Conservation (phyloP, 805 yeast genomes). For the Myxozyma nipponensis region DNA sequence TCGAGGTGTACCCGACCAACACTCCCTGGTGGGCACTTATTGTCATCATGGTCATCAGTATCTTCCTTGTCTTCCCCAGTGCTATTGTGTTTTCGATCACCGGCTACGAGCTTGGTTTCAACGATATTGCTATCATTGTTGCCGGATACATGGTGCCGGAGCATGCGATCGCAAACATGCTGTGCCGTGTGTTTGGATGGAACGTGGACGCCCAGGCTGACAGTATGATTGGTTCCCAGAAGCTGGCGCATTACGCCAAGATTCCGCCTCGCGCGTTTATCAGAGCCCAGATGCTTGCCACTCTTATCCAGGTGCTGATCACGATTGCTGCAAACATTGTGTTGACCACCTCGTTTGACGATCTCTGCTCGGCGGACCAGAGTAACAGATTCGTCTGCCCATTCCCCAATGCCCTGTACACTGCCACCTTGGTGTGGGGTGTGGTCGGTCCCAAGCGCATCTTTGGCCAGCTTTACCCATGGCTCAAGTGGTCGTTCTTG, state of each 20-base stretch:
- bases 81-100: slow-evolving; percentile 62
- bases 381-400: slow-evolving; percentile 44
- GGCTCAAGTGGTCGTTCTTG: slow-evolving; percentile 25
- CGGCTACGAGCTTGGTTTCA: slow-evolving; percentile 56
- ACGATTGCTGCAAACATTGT: slow-evolving; percentile 1
- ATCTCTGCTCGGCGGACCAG: slow-evolving; percentile 40
- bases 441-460: slow-evolving; percentile 55
- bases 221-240: slow-evolving; percentile 25
- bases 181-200: slow-evolving; percentile 8
- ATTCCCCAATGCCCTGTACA: slow-evolving; percentile 42
- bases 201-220: slow-evolving; percentile 9
- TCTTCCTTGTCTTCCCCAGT: slow-evolving; percentile 58
- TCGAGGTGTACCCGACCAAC: slow-evolving; percentile 44
- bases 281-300: slow-evolving; percentile 50
- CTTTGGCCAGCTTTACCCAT: slow-evolving; percentile 28
- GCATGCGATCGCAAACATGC: slow-evolving; percentile 8
- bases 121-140: slow-evolving; percentile 59
- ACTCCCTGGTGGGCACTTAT: slow-evolving; percentile 63
- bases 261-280: slow-evolving; percentile 50
- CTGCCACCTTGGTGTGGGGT: slow-evolving; percentile 56
- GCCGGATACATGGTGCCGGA: slow-evolving; percentile 50
- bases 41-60: slow-evolving; percentile 52
- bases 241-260: slow-evolving; percentile 51
- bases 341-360: background rate
- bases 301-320: slow-evolving; percentile 35